These are phyloP conservation scores for Fusarium pilosicola DNA, from an alignment of 2,329 filamentous ascomycete genomes.

Conservation along the genomic window DNA sequence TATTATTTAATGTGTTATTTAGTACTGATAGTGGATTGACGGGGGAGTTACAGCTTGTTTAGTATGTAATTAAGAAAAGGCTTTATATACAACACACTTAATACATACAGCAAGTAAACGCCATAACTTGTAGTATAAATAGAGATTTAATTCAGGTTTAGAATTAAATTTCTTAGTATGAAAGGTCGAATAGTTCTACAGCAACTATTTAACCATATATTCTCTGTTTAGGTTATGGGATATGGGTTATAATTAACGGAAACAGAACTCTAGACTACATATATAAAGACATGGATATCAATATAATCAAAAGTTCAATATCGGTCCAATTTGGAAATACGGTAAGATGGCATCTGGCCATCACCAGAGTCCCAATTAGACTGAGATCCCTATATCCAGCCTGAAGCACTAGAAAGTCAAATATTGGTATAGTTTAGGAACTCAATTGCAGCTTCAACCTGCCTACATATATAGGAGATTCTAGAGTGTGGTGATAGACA, in stretches of 20 bases:
- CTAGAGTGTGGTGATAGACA: accelerated
- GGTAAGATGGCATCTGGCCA: not conserved
- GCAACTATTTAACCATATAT: too few species aligned
- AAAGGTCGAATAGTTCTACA: not conserved
- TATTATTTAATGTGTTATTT: not conserved
- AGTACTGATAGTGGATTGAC: not conserved
- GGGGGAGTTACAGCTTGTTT: not conserved
- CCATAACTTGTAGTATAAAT: too few species aligned
- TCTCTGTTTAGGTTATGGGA: not conserved
- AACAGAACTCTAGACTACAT: not conserved
- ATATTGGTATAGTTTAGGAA: not conserved
- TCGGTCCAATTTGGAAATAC: not conserved
- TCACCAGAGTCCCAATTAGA: too few species aligned
- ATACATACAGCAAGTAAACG: not conserved
- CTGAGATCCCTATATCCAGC: too few species aligned
- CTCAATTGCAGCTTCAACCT: not conserved
- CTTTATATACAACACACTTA: not conserved
- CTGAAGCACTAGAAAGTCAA: not conserved
- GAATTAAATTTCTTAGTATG: not conserved
- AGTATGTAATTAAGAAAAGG: not conserved
- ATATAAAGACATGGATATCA: not conserved
- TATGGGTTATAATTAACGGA: not conserved
- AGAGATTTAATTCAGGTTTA: not conserved
- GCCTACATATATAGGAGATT: too few species aligned
- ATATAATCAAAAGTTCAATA: not conserved